Percentiles rank a stretch among this genome's conserved stretches.
Evolutionary conservation across 495 filamentous ascomycete species (phyloP).

Genomic region (Aspergillus panamensis): DNA sequence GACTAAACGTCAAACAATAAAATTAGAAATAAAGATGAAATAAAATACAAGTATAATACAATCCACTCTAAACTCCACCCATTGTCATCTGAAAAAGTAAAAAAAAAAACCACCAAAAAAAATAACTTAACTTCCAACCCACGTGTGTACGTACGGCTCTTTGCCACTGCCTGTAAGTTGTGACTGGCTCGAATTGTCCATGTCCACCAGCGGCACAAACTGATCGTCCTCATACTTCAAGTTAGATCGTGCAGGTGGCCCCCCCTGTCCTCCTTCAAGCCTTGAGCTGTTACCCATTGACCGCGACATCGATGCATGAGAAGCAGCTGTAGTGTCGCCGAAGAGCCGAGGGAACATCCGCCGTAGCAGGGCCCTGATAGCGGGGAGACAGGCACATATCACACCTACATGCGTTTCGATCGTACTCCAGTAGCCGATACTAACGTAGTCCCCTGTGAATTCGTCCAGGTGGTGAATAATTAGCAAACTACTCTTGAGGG

Average conservation of each 20-base stretch:
- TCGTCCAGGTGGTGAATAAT: neutral
- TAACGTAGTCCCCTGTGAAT: constrained; percentile 34
- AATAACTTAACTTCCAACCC: neutral
- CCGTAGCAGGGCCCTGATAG: constrained; percentile 30
- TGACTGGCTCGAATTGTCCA: constrained; percentile 27
- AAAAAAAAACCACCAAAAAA: neutral
- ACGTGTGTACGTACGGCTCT: neutral
- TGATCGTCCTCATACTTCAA: constrained; percentile 2
- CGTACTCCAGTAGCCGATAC: constrained; percentile 33
- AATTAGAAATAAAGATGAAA: neutral
- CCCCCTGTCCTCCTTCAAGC: constrained; percentile 12
- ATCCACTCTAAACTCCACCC: too few species aligned
- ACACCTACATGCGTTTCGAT: constrained; percentile 35
- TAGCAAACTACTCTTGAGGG: too few species aligned
- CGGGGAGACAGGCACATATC: constrained; percentile 35
- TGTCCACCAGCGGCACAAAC: constrained; percentile 26
- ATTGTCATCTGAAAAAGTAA: neutral
- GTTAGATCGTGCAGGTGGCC: constrained; percentile 7
- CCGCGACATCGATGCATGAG: neutral
- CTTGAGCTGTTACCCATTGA: constrained; percentile 22
- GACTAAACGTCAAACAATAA: too few species aligned
- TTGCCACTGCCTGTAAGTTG: constrained; percentile 5
- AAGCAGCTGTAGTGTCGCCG: constrained; percentile 20
- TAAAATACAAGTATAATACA: too few species aligned
- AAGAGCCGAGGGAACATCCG: constrained; percentile 26